These are phyloP conservation scores for Penicillium verrucosum DNA, from an alignment of 2,329 filamentous ascomycete species.

Conservation along the genomic window DNA sequence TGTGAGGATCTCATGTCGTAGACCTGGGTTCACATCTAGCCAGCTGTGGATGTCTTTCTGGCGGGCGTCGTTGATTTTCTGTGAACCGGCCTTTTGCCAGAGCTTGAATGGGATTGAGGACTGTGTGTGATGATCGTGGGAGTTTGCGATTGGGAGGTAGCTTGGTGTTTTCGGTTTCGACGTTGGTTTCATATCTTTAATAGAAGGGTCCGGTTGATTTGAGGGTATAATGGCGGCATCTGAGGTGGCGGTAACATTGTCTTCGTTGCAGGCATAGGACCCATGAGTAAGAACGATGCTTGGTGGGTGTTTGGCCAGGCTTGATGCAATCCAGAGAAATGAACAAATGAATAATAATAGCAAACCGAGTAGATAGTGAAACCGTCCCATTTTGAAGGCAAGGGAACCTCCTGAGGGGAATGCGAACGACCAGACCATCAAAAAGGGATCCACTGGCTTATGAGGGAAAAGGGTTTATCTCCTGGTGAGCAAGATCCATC, in stretches of 20 bases:
- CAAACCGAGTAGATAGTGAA: constrained; percentile 9
- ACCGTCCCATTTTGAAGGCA: constrained; percentile 3
- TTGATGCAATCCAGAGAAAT: constrained; percentile 7
- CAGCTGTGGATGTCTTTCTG: constrained; percentile 20
- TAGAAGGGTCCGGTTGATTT: neutral
- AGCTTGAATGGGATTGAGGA: constrained; percentile 12
- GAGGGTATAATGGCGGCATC: neutral
- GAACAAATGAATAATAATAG: constrained; percentile 4
- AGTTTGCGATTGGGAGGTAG: neutral
- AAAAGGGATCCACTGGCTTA: neutral
- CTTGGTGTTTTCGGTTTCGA: neutral
- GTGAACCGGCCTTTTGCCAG: constrained; percentile 14
- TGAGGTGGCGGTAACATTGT: neutral
- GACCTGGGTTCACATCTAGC: constrained; percentile 29
- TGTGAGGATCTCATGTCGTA: constrained; percentile 32
- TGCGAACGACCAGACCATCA: neutral
- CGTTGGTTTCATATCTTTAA: neutral
- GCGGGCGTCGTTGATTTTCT: neutral
- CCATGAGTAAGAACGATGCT: neutral
- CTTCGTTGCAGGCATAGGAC: neutral
- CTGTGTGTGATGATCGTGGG: neutral
- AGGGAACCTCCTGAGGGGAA: neutral
- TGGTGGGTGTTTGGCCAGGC: neutral
- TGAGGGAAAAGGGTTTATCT: neutral
- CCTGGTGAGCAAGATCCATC: neutral